Conservation (phyloP, 257 asterid genomes). For the Datura wrightii region DNA sequence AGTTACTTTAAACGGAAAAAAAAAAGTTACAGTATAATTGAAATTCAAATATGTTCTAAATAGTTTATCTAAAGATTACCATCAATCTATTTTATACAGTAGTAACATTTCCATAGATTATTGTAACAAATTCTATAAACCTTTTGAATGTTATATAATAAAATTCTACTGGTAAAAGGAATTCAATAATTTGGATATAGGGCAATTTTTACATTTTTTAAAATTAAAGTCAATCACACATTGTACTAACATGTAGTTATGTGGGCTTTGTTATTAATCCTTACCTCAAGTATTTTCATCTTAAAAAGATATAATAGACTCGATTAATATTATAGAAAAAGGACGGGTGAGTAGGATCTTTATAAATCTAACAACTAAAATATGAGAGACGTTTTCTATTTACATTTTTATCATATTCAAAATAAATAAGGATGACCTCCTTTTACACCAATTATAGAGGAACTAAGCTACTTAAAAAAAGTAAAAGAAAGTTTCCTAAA, state of each 20-base stretch:
- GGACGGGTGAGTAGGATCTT: background rate
- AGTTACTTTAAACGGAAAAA: too few relatives aligned
- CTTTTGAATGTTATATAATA: background rate
- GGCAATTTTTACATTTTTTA: background rate
- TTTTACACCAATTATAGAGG: background rate
- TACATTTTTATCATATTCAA: background rate
- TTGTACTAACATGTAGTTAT: background rate
- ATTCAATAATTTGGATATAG: background rate
- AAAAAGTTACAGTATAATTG: too few relatives aligned
- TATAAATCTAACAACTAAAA: background rate
- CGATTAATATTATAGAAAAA: background rate
- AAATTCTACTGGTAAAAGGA: background rate
- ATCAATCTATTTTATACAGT: too few relatives aligned
- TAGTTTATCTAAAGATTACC: too few relatives aligned
- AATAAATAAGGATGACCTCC: background rate
- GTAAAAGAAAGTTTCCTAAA: background rate
- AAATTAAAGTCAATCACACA: background rate
- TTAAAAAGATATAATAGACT: too few relatives aligned
- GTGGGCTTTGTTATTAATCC: background rate
- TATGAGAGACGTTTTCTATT: too few relatives aligned
- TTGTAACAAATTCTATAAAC: background rate
- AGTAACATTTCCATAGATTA: too few relatives aligned
- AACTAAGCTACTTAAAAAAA: background rate
- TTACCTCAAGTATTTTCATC: background rate
- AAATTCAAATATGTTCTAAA: too few relatives aligned